Percentiles rank a stretch among this genome's conserved stretches.
phyloP scores from a whole-genome alignment of 2,329 filamentous ascomycete species.

The Ceratocystis eucalypticola region DNA sequence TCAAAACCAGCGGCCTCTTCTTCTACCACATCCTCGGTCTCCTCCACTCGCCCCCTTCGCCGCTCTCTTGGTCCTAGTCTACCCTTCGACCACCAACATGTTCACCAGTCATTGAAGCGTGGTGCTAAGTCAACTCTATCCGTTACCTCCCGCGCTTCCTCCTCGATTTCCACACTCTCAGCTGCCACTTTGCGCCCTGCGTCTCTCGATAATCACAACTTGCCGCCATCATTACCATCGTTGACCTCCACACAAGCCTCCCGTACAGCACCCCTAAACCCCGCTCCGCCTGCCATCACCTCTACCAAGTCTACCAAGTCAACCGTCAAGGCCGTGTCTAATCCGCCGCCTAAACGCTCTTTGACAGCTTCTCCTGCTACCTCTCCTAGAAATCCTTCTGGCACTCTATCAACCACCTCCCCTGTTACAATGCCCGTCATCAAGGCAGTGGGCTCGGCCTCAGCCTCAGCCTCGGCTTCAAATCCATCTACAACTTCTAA shows the following conservation, averaged over 20 bases:
- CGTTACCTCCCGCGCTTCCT: not conserved
- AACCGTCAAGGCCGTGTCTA: not conserved
- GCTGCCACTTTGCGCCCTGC: not conserved
- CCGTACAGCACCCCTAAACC: not conserved
- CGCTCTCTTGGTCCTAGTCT: not conserved
- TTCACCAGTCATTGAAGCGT: constrained; percentile 13
- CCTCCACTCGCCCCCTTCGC: not conserved
- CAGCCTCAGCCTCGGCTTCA: not conserved
- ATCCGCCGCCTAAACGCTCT: not conserved
- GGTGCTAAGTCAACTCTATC: constrained; percentile 5
- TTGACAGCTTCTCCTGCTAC: not conserved
- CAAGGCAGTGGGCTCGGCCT: constrained; percentile 15
- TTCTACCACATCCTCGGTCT: not conserved
- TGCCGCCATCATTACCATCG: not conserved
- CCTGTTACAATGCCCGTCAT: constrained; percentile 13
- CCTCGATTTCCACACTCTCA: not conserved
- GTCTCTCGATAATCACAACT: not conserved
- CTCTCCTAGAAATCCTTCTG: too few species aligned
- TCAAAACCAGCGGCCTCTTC: constrained; percentile 9
- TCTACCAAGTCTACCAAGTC: not conserved
- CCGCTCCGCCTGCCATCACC: not conserved
- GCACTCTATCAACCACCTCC: not conserved
- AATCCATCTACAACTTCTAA: not conserved
- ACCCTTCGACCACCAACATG: constrained; percentile 12
- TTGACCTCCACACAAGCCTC: not conserved